Base-by-base conservation (phyloP, 1,284 basidiomycete genomes). In the Ceraceosorus guamensis region DNA sequence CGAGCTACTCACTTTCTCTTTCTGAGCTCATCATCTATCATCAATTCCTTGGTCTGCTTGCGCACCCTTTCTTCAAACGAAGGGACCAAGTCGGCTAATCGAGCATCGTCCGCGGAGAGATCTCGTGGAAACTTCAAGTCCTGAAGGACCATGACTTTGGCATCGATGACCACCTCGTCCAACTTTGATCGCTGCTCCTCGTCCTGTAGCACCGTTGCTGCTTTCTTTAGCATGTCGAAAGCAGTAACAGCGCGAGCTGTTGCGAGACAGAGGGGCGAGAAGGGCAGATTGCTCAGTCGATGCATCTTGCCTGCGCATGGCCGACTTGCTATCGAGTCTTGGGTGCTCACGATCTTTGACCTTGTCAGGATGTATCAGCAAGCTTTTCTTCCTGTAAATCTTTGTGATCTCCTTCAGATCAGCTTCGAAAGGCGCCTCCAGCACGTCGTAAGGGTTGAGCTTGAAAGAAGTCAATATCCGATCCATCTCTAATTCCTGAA, bases 351-450 rank as follows among this genome's bases (percentile, higher is more conserved):
- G 59, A 68, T 82, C 79, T 68, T 81, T 78, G 65, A 80, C 80
- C 74, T 82, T 83, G 71, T 83, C 82, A 13, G 82, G 82, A 66
- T 83, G 82, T 52, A 83, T 82, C 68, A 82, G 67, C 58, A 83
- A 75, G 14, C 80, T 81, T 67, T 81, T 82, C 69, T 79, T 81
- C 56, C 82, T 77, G 63, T 81, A 83, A 52, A 78, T 76, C 67
- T 79, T 79, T 65, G 81, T 81, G 66, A 83, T 79, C 37, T 80
- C 79, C 49, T 77, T 70, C 46, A 80, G 80, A 33, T 79, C 77
- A 4, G 78, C 78, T 48, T 77, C 71, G 4, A 78, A 71, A 16
- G 79, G 77, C 14, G 82, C 73, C 57, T 81, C 81, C 44, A 83
- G 78, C 32, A 82, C 77, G 56, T 82, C 81, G 71, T 82, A 83